Evolutionary conservation across 2,329 filamentous ascomycete species (phyloP).

Genomic region (Madurella fahalii): DNA sequence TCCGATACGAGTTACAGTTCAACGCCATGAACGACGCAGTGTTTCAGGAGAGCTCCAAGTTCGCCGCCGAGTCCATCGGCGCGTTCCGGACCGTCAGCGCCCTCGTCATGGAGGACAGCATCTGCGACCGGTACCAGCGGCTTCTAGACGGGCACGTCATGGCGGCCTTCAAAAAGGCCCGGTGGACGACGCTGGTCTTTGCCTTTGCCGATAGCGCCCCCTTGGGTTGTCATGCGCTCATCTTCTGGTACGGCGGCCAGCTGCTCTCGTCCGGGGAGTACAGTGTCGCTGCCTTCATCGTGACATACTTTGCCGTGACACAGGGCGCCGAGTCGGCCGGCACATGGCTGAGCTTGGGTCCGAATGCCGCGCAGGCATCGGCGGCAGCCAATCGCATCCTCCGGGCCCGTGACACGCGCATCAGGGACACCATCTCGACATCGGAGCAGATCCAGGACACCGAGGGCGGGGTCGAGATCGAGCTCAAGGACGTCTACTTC

Average conservation of each 20-base stretch:
- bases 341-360: conserved; percentile 63
- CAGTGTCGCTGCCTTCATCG: conserved; percentile 44
- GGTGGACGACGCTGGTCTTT: conserved; percentile 61
- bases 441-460: conserved; percentile 40
- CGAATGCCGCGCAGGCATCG: conserved; percentile 58
- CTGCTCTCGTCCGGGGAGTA: conserved; percentile 50
- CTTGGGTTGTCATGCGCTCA: conserved; percentile 58
- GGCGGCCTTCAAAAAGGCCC: conserved; percentile 57
- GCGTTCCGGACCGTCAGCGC: conserved; percentile 70
- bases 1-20: conserved; percentile 61
- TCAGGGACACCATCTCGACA: conserved; percentile 32
- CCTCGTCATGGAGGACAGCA: conserved; percentile 64
- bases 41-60: conserved; percentile 68
- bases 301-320: conserved; percentile 62
- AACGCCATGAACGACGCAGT: conserved; percentile 64
- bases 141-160: conserved; percentile 57
- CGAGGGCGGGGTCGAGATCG: conserved; percentile 51
- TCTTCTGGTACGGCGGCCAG: conserved; percentile 63
- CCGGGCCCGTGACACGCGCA: conserved; percentile 43
- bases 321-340: conserved; percentile 65
- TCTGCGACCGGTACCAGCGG: conserved; percentile 56
- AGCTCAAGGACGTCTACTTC: conserved; percentile 55
- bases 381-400: conserved; percentile 59
- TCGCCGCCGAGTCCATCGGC: conserved; percentile 69
- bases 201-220: conserved; percentile 65